Percentiles rank a stretch among this genome's conserved stretches.
Evolutionary conservation across 208 protist genomes (phyloP).

Genomic region (Zelonia costaricensis): DNA sequence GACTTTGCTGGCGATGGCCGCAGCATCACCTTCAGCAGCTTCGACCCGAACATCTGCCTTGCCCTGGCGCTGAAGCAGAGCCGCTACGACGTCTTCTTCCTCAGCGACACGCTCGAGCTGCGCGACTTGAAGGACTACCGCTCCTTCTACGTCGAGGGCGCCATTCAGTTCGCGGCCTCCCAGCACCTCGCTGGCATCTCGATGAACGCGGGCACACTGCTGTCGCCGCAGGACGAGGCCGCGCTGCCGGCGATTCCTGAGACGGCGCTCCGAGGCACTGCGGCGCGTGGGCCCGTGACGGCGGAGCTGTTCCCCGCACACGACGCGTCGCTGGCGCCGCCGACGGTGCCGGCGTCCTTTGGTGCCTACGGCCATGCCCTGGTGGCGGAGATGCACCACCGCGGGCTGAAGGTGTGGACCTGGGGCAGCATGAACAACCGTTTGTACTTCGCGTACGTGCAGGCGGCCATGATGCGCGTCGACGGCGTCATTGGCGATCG

Average conservation of each 20-base stretch:
- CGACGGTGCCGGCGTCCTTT: conserved; percentile 30
- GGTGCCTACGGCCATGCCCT: conserved; percentile 42
- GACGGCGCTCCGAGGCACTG: conserved; percentile 11
- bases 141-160: conserved; percentile 65
- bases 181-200: conserved; percentile 76
- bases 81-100: conserved; percentile 81
- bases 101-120: conserved; percentile 66
- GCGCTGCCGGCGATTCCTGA: conserved; percentile 19
- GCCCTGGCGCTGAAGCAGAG: conserved; percentile 74
- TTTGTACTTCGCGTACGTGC: conserved; percentile 52
- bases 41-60: conserved; percentile 78
- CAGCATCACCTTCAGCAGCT: conserved; percentile 81
- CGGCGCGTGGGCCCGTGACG: conserved; percentile 18
- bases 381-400: conserved; percentile 47
- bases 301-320: conserved; percentile 29
- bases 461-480: conserved; percentile 53
- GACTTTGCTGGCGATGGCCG: conserved; percentile 47
- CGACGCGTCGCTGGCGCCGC: conserved; percentile 20
- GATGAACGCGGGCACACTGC: conserved; percentile 60
- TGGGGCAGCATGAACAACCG: conserved; percentile 73
- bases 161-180: conserved; percentile 68
- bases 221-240: conserved; percentile 23
- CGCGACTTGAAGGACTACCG: conserved; percentile 85
- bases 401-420: conserved; percentile 66
- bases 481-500: conserved; percentile 80